Base-by-base conservation (phyloP, 2,329 filamentous ascomycete species). In the Penicillium palitans region DNA sequence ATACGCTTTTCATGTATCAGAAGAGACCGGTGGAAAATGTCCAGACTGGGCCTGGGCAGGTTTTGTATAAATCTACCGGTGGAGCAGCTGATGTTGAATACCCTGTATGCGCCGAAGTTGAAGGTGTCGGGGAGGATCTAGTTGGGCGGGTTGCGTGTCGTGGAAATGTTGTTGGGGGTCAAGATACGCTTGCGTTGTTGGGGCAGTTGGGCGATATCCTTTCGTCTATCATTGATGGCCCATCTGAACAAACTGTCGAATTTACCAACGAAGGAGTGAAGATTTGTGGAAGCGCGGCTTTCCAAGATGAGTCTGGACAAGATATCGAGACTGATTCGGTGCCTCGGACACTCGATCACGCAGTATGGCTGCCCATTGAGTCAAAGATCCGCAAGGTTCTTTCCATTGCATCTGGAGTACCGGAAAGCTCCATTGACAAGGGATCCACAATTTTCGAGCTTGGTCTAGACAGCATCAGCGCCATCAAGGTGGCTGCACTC, bases 391-490 rank as follows among this genome's bases (percentile, higher is more conserved):
- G 78, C 41, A 66, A 78, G 37, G 76, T 80, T 4, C 70, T 86
- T 10, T 76, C 81, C 9, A 64, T 75, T 31, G 80, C 93, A 0
- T 90, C 91, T 0, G 84, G 83, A 17, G 74, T 89, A 0, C 78
- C 86, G 0, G 74, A 80, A 19, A 69, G 79, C 0, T 79, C 84
- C 2, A 89, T 96, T 52, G 74, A 77, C 3, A 81, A 80, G 55
- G 78, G 80, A 0, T 83, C 87, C 51, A 90, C 83, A 0, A 83
- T 96, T 13, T 96, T 95, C 72, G 87, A 95, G 62, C 81, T 97
- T 2, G 93, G 93, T 0, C 84, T 97, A 1, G 93, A 97, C 71
- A 97, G 93, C 0, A 96, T 97, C 72, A 93, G 88, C 62, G 89
- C 91, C 1, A 95, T 97, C 77, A 96, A 95, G 68, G 86, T 92